Base-by-base conservation (phyloP, 2,329 filamentous ascomycete genomes). In the Ciborinia camelliae region DNA sequence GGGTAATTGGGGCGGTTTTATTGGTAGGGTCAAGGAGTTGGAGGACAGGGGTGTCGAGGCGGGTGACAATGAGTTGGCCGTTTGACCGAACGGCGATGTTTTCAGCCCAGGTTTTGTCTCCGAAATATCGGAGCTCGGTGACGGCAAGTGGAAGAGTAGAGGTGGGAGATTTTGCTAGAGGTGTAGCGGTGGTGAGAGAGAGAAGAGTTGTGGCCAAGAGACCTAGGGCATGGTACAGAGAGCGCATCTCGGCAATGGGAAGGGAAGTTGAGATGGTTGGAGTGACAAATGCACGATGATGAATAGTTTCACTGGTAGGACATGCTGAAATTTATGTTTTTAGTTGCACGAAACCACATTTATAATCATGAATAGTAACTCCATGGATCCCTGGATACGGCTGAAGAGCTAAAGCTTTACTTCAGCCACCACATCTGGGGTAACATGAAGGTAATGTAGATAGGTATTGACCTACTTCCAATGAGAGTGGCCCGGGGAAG, bases 71-170 rank as follows among this genome's bases (percentile, higher is more conserved):
- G 26, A 78, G 67, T 39, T 75, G 72, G 23, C 75, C 76, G 51
- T 78, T 78, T 10, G 71, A 61, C 23, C 74, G 76, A 4, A 76
- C 61, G 14, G 73, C 75, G 35, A 79, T 69, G 58, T 79, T 79
- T 66, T 80, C 78, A 15, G 50, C 54, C 68, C 64, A 68, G 23
- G 35, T 66, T 50, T 61, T 50, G 30, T 55, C 50, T 1, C 37
- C 55, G 35, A 66, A 65, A 10, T 28, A 45, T 14, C 60, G 63
- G 15, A 68, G 28, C n/a, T 63, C 43, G 26, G 62, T 68, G 9
- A 68, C 64, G 6, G 57, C 26, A 18, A 70, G 61, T 18, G 62
- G 65, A 9, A 68, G 61, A 37, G 64, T 59, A 20, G 57, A 10
- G 8, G 32, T 8, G 20, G 26, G 28, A 30, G 43, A 6, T 20